Base-by-base conservation (phyloP, 352 stramenopile genomes). In the Elongisporangium undulatum region DNA sequence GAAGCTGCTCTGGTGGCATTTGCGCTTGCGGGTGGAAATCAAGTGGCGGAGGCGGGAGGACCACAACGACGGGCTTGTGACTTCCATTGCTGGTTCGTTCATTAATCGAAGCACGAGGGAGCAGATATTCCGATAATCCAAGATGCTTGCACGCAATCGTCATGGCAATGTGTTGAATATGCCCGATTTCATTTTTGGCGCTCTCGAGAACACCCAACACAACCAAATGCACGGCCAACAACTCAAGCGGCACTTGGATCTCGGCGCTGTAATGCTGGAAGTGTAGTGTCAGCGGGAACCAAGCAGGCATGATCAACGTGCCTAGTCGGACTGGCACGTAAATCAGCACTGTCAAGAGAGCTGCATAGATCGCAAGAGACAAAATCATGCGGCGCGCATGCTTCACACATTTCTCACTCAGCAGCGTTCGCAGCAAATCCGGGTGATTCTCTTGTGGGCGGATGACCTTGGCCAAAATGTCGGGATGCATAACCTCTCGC, bases 401-500 rank as follows among this genome's bases (percentile, higher is more conserved):
- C 60, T 96, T 98, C 22, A 77, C 59, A 23, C 87, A 94, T 38
- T 73, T 94, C 67, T 99, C 97, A 66, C 96, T 92, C 68, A 99
- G 64, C 24, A 99, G 67, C 16, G 95, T 97, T 21, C 94, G 94
- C 12, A 99, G 76, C 39, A 99, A 72, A 71, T 99, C 97, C 9
- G 96, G 95, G 59, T 99, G 96, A 21, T 97, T 93, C 78, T 99
- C 95, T 79, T 99, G 97, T 6, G 87, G 87, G n/a, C 87, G 85
- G 77, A 95, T 94, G 15, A 88, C 71, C 59, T 90, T 92, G 26
- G 85, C 83, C 16, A 97, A 55, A 12, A 97, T 85, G 63, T 98
- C 94, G 9, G 96, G 95, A 60, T 99, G 96, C 16, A 94, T 75
- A 29, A 99, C 94, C 75, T 99, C 96, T 20, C 96, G 86, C 34